Percentiles rank a stretch among this genome's conserved stretches.
Conservation (phyloP, 208 protist species). For the Leishmania major region DNA sequence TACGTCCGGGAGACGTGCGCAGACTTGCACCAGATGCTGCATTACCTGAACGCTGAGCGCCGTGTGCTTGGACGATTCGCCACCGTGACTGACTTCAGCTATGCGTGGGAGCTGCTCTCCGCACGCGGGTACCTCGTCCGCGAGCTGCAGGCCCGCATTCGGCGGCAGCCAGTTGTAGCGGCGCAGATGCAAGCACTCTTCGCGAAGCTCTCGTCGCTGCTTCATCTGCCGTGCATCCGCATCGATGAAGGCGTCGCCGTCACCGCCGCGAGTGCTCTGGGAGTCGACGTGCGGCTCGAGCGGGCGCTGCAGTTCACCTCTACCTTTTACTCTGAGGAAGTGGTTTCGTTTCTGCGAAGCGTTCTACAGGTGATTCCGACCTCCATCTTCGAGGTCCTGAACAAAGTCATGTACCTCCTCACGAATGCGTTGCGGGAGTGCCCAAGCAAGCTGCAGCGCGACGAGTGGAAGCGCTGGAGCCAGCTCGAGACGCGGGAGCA, state of each 20-base stretch:
- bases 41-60: slow-evolving; percentile 94
- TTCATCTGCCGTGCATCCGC: slow-evolving; percentile 95
- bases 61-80: slow-evolving; percentile 87
- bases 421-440: slow-evolving; percentile 80
- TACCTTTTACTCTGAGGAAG: slow-evolving; percentile 92
- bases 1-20: slow-evolving; percentile 91
- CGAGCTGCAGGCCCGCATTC: slow-evolving; percentile 95
- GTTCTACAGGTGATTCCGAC: slow-evolving; percentile 97
- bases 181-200: slow-evolving; percentile 97
- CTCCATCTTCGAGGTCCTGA: slow-evolving; percentile 95
- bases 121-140: slow-evolving; percentile 84
- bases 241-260: slow-evolving; percentile 78
- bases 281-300: slow-evolving; percentile 53
- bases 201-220: slow-evolving; percentile 95
- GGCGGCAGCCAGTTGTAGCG: slow-evolving; percentile 85
- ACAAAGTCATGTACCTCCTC: slow-evolving; percentile 95
- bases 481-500: slow-evolving; percentile 91
- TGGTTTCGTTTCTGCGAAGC: slow-evolving; percentile 93
- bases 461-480: slow-evolving; percentile 80
- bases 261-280: slow-evolving; percentile 29
- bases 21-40: slow-evolving; percentile 94
- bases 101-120: slow-evolving; percentile 95
- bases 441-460: slow-evolving; percentile 67
- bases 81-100: slow-evolving; percentile 95
- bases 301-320: slow-evolving; percentile 90